Base-by-base conservation (phyloP, 306 rosid genomes). In the Dicorynia guianensis region DNA sequence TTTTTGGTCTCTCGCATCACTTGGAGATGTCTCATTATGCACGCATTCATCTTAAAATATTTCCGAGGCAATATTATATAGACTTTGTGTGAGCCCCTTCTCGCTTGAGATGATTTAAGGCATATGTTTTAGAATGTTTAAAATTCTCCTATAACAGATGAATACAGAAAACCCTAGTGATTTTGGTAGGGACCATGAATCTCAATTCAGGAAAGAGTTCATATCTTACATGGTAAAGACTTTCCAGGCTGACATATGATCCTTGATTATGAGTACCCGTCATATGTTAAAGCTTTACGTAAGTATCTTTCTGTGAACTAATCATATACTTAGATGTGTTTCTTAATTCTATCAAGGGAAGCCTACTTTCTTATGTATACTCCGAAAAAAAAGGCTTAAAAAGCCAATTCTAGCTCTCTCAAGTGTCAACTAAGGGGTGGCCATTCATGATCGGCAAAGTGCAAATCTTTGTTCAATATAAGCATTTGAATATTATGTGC, bases 211-310 rank as follows among this genome's bases (percentile, higher is more conserved):
- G 78, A 33, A 36, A 79, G 67, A 34, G 57, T 59, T 17, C 50
- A 25, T 25, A 25, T 25, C 30, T 25, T 25, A 1, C 30, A 33
- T 19, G 47, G 58, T 33, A 15, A 62, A 46, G 20, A 65, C 58
- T 74, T 80, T 80, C 67, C 73, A 74, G 69, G 38, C 48, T 72
- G 77, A 75, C 81, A 60, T 71, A 53, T 17, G 71, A 65, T 80
- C 36, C 63, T 33, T 73, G 54, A 67, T 73, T 30, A 18, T 43
- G 34, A 55, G 49, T 36, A 59, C 13, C 52, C 33, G 4, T 14
- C 63, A 59, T 47, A 50, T 33, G 5, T 13, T 57, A 11, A 59
- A 40, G 35, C 13, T 70, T 54, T 60, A 33, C 48, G 50, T 1
- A 39, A 15, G 39, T 0, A 6, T 61, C 7, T 55, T 11, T 34